Evolutionary conservation across 345 rosid genomes (phyloP).

Genomic region (Garcia nutans): DNA sequence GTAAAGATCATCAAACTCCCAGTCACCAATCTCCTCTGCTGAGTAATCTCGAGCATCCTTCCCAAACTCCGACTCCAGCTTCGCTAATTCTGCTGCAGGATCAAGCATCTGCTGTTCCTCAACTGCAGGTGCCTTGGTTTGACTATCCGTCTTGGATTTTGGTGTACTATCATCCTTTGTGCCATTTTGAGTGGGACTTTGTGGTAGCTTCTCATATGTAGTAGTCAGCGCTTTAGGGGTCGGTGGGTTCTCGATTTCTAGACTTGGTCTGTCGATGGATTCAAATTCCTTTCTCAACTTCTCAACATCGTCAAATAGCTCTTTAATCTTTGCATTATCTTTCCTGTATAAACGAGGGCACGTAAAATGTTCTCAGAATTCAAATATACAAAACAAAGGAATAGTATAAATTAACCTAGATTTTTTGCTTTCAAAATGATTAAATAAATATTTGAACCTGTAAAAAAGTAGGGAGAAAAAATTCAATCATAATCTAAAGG

Average conservation of each 20-base stretch:
- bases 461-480: background rate
- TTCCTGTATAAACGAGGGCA: conserved; percentile 49
- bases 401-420: background rate
- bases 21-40: conserved; percentile 74
- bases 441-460: background rate
- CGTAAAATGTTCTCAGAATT: background rate
- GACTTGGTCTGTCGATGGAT: conserved; percentile 73
- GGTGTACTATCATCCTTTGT: conserved; percentile 15
- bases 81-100: conserved; percentile 79
- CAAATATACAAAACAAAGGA: too few species aligned
- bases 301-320: conserved; percentile 74
- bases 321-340: conserved; percentile 55
- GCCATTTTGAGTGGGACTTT: conserved; percentile 24
- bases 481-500: background rate
- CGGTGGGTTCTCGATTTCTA: conserved; percentile 76
- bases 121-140: conserved; percentile 24
- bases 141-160: conserved; percentile 38
- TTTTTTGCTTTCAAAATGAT: background rate
- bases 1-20: conserved; percentile 98
- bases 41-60: conserved; percentile 74
- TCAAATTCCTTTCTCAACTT: conserved; percentile 72
- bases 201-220: conserved; percentile 25
- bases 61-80: conserved; percentile 90
- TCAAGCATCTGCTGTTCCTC: conserved; percentile 46
- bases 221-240: conserved; percentile 38